These are phyloP conservation scores for Ilyonectria robusta DNA, from an alignment of 2,329 filamentous ascomycete genomes.

Conservation along the genomic window DNA sequence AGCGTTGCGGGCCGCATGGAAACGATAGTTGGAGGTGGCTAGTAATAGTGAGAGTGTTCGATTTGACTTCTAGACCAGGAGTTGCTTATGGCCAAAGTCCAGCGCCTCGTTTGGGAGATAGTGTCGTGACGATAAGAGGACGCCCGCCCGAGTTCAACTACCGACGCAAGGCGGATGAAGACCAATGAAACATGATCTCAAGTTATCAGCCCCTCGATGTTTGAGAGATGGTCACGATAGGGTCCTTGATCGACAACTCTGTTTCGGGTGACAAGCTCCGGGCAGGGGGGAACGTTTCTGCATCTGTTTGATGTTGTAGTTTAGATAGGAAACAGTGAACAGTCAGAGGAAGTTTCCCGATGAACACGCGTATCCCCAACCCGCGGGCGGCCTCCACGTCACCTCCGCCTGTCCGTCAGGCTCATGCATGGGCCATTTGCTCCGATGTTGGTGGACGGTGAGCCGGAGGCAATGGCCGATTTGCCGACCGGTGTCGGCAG, in stretches of 20 bases:
- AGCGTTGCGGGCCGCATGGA: slow-evolving; percentile 15
- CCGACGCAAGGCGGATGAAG: background rate
- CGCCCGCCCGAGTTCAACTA: slow-evolving; percentile 3
- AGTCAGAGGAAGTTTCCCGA: background rate
- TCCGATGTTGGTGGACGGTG: background rate
- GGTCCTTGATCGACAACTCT: slow-evolving; percentile 16
- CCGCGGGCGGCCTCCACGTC: background rate
- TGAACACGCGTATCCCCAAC: background rate
- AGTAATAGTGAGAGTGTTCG: slow-evolving; percentile 2
- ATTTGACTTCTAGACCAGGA: slow-evolving; percentile 6
- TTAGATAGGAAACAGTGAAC: background rate
- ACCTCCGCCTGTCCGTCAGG: background rate
- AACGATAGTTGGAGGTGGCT: slow-evolving; percentile 14
- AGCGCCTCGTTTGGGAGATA: background rate
- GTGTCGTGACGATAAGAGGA: background rate
- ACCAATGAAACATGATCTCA: background rate
- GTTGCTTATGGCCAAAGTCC: background rate
- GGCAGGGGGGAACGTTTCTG: slow-evolving; percentile 13
- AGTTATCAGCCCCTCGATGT: background rate
- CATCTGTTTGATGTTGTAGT: slow-evolving; percentile 5
- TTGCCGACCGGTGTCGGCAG: slow-evolving; percentile 24
- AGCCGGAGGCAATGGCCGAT: slow-evolving; percentile 19
- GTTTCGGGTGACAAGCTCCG: slow-evolving; percentile 17
- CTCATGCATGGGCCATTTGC: background rate
- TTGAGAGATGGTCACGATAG: slow-evolving; percentile 6